Percentiles rank a stretch among this genome's conserved stretches.
These are phyloP conservation scores for Suillus clintonianus DNA, from an alignment of 768 basidiomycete genomes.

Conservation along the genomic window DNA sequence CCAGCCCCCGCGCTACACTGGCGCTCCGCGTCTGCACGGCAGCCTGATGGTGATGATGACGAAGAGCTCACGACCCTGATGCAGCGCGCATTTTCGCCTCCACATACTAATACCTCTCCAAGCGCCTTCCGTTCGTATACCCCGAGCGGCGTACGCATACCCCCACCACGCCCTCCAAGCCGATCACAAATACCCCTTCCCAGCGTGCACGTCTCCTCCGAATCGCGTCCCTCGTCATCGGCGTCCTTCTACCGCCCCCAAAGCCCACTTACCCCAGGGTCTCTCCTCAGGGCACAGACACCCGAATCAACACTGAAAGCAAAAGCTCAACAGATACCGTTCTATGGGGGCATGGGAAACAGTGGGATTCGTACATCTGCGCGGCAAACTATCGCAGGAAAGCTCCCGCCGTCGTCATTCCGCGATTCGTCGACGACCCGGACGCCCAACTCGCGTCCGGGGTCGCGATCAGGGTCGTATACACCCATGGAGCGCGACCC, in stretches of 20 bases:
- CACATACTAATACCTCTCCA: slow-evolving; percentile 49
- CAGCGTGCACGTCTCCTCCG: slow-evolving; percentile 65
- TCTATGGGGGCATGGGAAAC: slow-evolving; percentile 44
- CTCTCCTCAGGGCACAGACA: slow-evolving; percentile 60
- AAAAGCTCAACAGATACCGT: slow-evolving; percentile 58
- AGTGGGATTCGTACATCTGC: slow-evolving; percentile 35
- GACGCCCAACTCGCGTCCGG: slow-evolving; percentile 58
- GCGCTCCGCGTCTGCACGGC: slow-evolving; percentile 50
- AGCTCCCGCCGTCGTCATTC: slow-evolving; percentile 76
- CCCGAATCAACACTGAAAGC: slow-evolving; percentile 65
- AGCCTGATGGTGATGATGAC: slow-evolving; percentile 47
- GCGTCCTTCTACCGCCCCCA: slow-evolving; percentile 68
- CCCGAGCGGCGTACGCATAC: slow-evolving; percentile 43
- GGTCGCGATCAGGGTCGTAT: slow-evolving; percentile 64
- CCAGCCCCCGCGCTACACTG: slow-evolving; percentile 59
- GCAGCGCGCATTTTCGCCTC: slow-evolving; percentile 65
- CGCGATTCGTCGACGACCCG: slow-evolving; percentile 57
- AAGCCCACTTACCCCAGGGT: slow-evolving; percentile 47
- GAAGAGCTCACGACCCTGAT: slow-evolving; percentile 44
- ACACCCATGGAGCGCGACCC: slow-evolving; percentile 61
- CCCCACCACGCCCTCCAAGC: slow-evolving; percentile 75
- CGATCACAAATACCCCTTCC: slow-evolving; percentile 85
- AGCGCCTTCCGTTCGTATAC: slow-evolving; percentile 38
- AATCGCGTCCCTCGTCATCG: slow-evolving; percentile 70
- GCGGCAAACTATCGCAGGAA: slow-evolving; percentile 38